phyloP scores from a whole-genome alignment of 495 filamentous ascomycete species.

The Podospora comata region DNA sequence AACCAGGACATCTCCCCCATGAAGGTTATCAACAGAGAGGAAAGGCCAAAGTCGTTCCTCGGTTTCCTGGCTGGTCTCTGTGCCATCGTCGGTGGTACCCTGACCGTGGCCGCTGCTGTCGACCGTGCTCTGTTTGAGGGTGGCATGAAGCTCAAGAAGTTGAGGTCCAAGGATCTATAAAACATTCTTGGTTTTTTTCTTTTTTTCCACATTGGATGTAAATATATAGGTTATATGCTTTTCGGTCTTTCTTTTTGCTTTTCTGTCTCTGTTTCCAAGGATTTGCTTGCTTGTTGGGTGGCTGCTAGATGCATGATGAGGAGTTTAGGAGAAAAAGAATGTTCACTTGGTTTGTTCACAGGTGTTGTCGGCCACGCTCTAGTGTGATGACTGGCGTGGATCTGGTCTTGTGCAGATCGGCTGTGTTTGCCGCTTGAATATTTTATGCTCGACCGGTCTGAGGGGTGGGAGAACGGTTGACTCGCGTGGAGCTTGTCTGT shows the following conservation, averaged over 20 bases:
- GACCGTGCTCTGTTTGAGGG: constrained; percentile 93
- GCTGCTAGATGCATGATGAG: constrained; percentile 1
- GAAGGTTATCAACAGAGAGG: constrained; percentile 98
- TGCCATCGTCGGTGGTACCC: constrained; percentile 87
- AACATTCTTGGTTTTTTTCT: background rate
- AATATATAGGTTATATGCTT: constrained; percentile 14
- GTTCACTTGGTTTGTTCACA: background rate
- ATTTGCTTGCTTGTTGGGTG: constrained; percentile 1
- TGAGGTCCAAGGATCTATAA: constrained; percentile 60
- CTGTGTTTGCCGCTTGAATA: background rate
- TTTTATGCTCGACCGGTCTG: background rate
- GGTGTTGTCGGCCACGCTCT: background rate
- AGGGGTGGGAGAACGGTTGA: background rate
- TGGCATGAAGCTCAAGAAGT: constrained; percentile 74
- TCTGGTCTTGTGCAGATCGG: background rate
- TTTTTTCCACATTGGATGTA: constrained; percentile 4
- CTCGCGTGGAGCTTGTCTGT: background rate
- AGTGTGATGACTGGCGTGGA: background rate
- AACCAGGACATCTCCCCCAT: constrained; percentile 92
- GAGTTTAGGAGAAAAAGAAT: background rate
- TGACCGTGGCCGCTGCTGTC: constrained; percentile 92
- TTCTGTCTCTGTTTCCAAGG: background rate
- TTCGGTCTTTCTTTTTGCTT: background rate
- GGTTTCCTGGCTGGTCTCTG: constrained; percentile 92
- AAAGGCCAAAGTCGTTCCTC: constrained; percentile 77